phyloP scores from a whole-genome alignment of 140 eudicot genomes.

The Senecio squalidus region DNA sequence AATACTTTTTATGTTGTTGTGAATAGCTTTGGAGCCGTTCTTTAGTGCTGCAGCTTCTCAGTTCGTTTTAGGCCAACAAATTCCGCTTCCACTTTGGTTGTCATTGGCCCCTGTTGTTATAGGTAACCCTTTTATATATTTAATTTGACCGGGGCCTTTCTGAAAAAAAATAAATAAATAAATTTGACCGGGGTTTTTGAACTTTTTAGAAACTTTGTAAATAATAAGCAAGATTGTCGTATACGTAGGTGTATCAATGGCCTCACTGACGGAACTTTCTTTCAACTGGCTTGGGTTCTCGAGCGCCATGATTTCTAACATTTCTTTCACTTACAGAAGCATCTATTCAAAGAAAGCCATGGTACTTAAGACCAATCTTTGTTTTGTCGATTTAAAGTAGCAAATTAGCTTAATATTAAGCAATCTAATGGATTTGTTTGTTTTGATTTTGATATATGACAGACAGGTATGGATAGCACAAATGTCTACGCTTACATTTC shows the following conservation, averaged over 20 bases:
- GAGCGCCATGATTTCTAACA: conserved; percentile 70
- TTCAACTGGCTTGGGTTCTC: conserved; percentile 71
- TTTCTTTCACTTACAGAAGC: conserved; percentile 64
- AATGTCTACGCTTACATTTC: conserved; percentile 67
- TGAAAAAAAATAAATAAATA: too few species aligned
- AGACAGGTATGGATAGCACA: conserved; percentile 75
- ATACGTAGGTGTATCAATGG: conserved; percentile 60
- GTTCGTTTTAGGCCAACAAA: conserved; percentile 61
- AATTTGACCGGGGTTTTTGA: too few species aligned
- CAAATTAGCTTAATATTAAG: not conserved
- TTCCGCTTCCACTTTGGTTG: conserved; percentile 61
- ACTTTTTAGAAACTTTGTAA: too few species aligned
- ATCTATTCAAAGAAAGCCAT: conserved; percentile 71
- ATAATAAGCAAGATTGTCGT: conserved; percentile 2
- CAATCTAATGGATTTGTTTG: not conserved
- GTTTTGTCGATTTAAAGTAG: not conserved
- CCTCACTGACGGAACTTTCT: conserved; percentile 63
- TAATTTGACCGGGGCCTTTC: too few species aligned
- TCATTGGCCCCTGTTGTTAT: conserved; percentile 71
- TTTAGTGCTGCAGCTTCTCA: conserved; percentile 98
- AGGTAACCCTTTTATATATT: too few species aligned
- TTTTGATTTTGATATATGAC: conserved; percentile 17
- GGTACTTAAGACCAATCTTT: conserved; percentile 36
- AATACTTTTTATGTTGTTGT: not conserved
- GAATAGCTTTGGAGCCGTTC: conserved; percentile 95